Conservation (phyloP, 441 rosid genomes). For the Gossypium schwendimanii region DNA sequence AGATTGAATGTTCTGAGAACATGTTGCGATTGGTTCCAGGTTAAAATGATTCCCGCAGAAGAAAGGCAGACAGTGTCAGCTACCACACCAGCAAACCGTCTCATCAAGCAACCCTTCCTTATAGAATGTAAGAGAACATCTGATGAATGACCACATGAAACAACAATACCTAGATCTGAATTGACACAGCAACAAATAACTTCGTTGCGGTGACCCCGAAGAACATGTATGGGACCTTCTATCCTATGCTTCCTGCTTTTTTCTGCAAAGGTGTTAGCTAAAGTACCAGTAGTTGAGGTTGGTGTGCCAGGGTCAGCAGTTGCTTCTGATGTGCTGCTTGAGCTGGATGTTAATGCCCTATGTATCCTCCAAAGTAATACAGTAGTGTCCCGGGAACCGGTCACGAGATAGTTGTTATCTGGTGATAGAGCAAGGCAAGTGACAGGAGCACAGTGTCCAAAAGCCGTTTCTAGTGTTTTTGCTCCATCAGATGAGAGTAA, state of each 20-base stretch:
- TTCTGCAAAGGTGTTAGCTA: slow-evolving; percentile 45
- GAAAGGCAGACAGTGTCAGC: slow-evolving; percentile 82
- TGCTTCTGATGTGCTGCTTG: slow-evolving; percentile 49
- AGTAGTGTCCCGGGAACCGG: slow-evolving; percentile 86
- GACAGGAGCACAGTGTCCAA: slow-evolving; percentile 90
- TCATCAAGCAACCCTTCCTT: slow-evolving; percentile 80
- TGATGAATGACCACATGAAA: slow-evolving; percentile 63
- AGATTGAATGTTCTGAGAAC: slow-evolving; percentile 66
- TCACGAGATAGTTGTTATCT: slow-evolving; percentile 78
- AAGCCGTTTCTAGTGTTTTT: slow-evolving; percentile 78
- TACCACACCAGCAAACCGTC: slow-evolving; percentile 66
- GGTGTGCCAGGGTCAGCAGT: slow-evolving; percentile 38
- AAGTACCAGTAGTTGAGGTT: slow-evolving; percentile 30
- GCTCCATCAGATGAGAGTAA: slow-evolving; percentile 81
- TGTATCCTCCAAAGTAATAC: slow-evolving; percentile 87
- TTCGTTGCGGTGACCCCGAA: slow-evolving; percentile 77
- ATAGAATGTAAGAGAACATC: slow-evolving; percentile 75
- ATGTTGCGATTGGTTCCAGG: slow-evolving; percentile 59
- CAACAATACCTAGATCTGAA: slow-evolving; percentile 82
- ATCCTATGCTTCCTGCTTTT: slow-evolving; percentile 53
- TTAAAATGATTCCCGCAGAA: slow-evolving; percentile 67
- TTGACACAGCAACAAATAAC: slow-evolving; percentile 70
- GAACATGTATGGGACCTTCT: slow-evolving; percentile 92
- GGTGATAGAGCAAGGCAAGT: slow-evolving; percentile 91
- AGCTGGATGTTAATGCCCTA: slow-evolving; percentile 41